Conservation (phyloP, 768 basidiomycete species). For the Lyophyllum atratum region DNA sequence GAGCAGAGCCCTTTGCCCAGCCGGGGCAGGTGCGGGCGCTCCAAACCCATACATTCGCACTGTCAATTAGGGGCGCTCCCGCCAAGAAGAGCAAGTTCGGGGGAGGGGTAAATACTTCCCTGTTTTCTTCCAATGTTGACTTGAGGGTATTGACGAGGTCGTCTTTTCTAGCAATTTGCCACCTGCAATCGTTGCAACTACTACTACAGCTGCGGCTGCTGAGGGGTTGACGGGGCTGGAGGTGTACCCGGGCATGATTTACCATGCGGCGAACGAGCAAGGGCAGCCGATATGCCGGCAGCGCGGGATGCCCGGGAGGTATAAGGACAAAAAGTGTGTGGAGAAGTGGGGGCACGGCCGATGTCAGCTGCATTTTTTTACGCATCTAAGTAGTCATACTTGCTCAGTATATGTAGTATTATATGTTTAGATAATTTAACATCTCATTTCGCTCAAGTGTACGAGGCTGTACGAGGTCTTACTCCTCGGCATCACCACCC, state of each 20-base stretch:
- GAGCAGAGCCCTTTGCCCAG: constrained; percentile 23
- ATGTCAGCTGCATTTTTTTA: no score
- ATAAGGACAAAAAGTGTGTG: constrained; percentile 85
- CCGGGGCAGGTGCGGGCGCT: constrained; percentile 39
- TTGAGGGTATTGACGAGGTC: no score
- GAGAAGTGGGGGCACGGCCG: constrained; percentile 92
- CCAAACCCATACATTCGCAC: constrained; percentile 73
- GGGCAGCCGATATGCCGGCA: constrained; percentile 80
- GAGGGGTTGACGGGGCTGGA: no score
- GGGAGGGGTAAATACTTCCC: constrained; percentile 17
- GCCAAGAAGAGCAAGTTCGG: constrained; percentile 63
- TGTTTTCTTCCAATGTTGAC: no score
- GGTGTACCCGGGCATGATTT: no score
- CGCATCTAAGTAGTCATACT: no score
- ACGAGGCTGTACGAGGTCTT: no score
- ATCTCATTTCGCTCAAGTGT: no score
- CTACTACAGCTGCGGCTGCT: no score
- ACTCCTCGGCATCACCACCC: no score
- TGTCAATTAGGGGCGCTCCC: constrained; percentile 72
- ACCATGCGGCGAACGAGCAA: constrained; percentile 51
- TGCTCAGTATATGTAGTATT: no score
- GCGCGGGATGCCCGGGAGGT: constrained; percentile 71
- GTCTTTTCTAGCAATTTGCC: not conserved
- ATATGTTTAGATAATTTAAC: no score
- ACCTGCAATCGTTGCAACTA: not conserved